Base-by-base conservation (phyloP, 495 filamentous ascomycete genomes). In the Penicillium ucsense region DNA sequence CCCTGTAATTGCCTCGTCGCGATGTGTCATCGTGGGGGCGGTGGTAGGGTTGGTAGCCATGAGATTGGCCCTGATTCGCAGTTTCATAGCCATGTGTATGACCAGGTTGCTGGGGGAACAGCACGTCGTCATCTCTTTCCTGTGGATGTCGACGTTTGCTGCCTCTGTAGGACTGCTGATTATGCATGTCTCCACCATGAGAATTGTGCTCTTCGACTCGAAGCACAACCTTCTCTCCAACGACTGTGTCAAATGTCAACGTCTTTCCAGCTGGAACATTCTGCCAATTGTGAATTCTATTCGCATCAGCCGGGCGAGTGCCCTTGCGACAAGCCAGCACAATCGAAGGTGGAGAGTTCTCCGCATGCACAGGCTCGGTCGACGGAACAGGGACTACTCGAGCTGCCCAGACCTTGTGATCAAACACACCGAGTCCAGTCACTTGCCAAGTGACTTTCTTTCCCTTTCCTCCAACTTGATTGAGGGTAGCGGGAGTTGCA, bases 331-430 rank as follows among this genome's bases (percentile, higher is more conserved):
- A 65, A 30, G 84, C 88, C 37, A 94, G 68, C 8, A 94, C 84
- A 32, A 94, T 77, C n/a, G 84, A 70, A 10, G 88, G 88, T 5
- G 71, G 66, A 30, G 74, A 71, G 53, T 86, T 88, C 39, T 90
- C 84, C 7, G 87, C 89, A 66, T 89, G 82, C 54, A 78, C 79
- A 42, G 71, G 67, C 28, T 79, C 77, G 4, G 69, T 77, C 10
- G 72, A 62, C 2, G 85, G 84, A 2, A 90, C 73, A 6, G 91
- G 88, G 30, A 75, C 73, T 35, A 95, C 76, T 33, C 80, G 76
- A 30, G 82, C 89, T 27, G 91, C 94, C 89, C 89, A 97, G 45
- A 96, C 72, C 51, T 76, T 83, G 61, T 88, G 81, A 44, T 95
- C 85, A 53, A 75, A 83, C 43, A 73, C 73, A 6, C 78, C 87